Conservation (phyloP, 1,284 basidiomycete species). For the Ceratobasidium theobromae region DNA sequence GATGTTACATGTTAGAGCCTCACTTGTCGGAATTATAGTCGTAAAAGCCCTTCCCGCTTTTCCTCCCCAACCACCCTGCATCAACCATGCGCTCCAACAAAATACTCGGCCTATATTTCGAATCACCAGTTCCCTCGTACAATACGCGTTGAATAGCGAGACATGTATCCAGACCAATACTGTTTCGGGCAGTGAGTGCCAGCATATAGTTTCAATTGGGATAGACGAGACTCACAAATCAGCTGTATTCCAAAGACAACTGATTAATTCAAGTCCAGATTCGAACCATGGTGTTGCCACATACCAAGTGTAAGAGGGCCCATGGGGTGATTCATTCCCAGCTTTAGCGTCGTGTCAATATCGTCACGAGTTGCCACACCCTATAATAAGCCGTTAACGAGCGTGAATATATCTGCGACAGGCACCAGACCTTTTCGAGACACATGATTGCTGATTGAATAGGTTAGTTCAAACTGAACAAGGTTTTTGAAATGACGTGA, state of each 20-base stretch:
- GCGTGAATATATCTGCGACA: neutral
- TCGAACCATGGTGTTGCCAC: conserved; percentile 38
- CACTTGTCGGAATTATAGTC: conserved; percentile 56
- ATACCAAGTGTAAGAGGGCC: conserved; percentile 80
- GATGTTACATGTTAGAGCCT: no score
- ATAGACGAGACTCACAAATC: conserved; percentile 63
- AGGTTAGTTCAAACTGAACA: conserved; percentile 37
- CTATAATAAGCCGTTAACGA: conserved; percentile 45
- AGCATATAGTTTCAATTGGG: neutral
- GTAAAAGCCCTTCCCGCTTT: conserved; percentile 88
- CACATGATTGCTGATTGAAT: conserved; percentile 79
- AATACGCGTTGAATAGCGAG: conserved; percentile 88
- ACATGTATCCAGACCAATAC: conserved; percentile 91
- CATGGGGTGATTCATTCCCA: conserved; percentile 98
- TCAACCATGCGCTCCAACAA: conserved; percentile 95
- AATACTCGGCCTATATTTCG: conserved; percentile 94
- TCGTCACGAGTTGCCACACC: conserved; percentile 90
- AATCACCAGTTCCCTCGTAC: conserved; percentile 85
- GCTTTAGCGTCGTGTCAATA: conserved; percentile 89
- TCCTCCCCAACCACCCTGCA: conserved; percentile 92
- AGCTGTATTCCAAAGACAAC: conserved; percentile 49
- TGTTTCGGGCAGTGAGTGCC: conserved; percentile 42
- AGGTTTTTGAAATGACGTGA: neutral
- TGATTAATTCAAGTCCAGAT: neutral
- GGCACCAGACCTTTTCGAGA: conserved; percentile 68